Percentiles rank a stretch among this genome's conserved stretches.
Evolutionary conservation across 129 eudicot genomes (phyloP).

Genomic region (Solidago caesia): DNA sequence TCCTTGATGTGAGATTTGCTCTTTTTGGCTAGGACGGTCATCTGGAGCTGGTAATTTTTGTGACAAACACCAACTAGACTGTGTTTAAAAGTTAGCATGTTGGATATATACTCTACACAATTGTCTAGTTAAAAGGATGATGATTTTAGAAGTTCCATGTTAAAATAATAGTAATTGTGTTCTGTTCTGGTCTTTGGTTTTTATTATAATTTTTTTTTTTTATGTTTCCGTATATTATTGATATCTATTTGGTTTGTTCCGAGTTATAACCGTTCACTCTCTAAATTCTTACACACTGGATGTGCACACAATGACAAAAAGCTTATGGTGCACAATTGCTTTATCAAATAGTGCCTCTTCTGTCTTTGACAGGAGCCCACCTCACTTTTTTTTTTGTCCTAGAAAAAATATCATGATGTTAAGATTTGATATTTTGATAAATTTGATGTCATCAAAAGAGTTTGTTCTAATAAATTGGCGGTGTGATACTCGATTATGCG

Average conservation of each 20-base stretch:
- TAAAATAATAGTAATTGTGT: no score
- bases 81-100: neutral
- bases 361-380: neutral
- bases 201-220: no score
- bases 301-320: neutral
- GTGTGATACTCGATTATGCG: conserved; percentile 5
- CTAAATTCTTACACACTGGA: neutral
- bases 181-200: neutral
- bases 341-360: neutral
- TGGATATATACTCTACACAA: no score
- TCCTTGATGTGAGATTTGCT: neutral
- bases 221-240: neutral
- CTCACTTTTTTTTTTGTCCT: no score
- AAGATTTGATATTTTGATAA: neutral
- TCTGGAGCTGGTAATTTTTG: neutral
- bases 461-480: neutral
- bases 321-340: conserved; percentile 10
- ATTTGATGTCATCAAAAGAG: conserved; percentile 12
- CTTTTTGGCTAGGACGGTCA: neutral
- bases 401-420: no score
- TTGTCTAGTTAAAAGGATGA: no score
- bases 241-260: neutral
- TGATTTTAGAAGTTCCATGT: no score
- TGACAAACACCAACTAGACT: neutral
- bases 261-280: neutral